A percentile compares a stretch with the other conserved stretches of the same genome.
Evolutionary conservation across 805 yeast species (phyloP).

Genomic region (Gaillardinia entomophila): DNA sequence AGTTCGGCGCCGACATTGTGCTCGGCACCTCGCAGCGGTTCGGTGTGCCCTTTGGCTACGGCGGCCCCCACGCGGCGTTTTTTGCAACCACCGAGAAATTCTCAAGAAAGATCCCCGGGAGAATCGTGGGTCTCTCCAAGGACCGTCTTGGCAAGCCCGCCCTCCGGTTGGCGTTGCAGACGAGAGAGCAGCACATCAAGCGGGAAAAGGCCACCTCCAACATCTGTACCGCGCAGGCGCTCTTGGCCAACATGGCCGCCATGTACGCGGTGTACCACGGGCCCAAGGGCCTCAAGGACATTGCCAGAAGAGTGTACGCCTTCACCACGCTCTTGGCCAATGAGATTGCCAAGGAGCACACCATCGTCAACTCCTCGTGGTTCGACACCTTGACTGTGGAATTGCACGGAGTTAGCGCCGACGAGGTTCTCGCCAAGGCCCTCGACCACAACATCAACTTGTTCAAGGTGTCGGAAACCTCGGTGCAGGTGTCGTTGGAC

Average conservation of each 20-base stretch:
- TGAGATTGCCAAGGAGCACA: slow-evolving; percentile 41
- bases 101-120: slow-evolving; percentile 93
- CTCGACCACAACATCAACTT: slow-evolving; percentile 68
- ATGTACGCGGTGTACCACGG: slow-evolving; percentile 97
- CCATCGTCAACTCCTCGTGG: slow-evolving; percentile 55
- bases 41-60: slow-evolving; percentile 97
- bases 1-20: slow-evolving; percentile 88
- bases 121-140: slow-evolving; percentile 88
- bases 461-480: slow-evolving; percentile 54
- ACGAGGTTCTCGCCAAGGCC: slow-evolving; percentile 52
- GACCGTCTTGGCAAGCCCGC: slow-evolving; percentile 91
- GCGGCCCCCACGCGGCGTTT: slow-evolving; percentile 99
- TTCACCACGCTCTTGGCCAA: slow-evolving; percentile 67
- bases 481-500: slow-evolving; percentile 81
- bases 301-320: slow-evolving; percentile 73
- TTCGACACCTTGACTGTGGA: slow-evolving; percentile 83
- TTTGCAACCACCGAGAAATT: slow-evolving; percentile 78
- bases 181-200: slow-evolving; percentile 96
- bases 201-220: slow-evolving; percentile 97
- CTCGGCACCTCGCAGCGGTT: slow-evolving; percentile 92
- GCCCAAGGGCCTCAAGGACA: slow-evolving; percentile 72
- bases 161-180: slow-evolving; percentile 87
- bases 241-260: slow-evolving; percentile 91
- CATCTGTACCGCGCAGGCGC: slow-evolving; percentile 96
- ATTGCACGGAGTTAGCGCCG: slow-evolving; percentile 47